Percentiles rank a stretch among this genome's conserved stretches.
These are phyloP conservation scores for Talaromyces sp. DNA, from an alignment of 2,329 filamentous ascomycete species.

Conservation along the genomic window DNA sequence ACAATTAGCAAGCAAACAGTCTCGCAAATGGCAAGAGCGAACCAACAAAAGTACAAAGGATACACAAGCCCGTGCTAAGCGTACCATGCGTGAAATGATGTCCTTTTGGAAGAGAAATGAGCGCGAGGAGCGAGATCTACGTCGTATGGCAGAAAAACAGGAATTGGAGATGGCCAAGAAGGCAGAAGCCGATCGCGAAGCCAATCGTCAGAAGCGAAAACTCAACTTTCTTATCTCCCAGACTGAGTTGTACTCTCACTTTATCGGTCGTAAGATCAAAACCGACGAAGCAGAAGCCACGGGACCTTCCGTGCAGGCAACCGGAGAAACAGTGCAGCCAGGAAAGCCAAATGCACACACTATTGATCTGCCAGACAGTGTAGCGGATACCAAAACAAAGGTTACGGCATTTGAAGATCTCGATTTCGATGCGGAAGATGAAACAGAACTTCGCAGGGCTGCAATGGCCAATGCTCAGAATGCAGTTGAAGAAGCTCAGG, in stretches of 20 bases:
- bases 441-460: conserved; percentile 70
- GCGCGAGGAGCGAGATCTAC: conserved; percentile 88
- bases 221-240: conserved; percentile 99
- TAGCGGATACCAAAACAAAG: conserved; percentile 55
- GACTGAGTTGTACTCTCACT: conserved; percentile 97
- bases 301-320: conserved; percentile 63
- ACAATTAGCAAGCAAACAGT: conserved; percentile 93
- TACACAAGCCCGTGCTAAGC: conserved; percentile 91
- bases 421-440: conserved; percentile 93
- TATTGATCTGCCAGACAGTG: conserved; percentile 45
- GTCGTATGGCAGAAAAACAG: conserved; percentile 89
- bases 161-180: conserved; percentile 95
- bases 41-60: conserved; percentile 99
- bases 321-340: conserved; percentile 40
- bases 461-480: conserved; percentile 95
- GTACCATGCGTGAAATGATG: conserved; percentile 99
- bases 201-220: conserved; percentile 94
- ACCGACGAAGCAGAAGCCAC: conserved; percentile 93
- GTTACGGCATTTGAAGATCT: conserved; percentile 92
- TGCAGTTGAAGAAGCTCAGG: conserved; percentile 88
- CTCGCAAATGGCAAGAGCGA: conserved; percentile 90
- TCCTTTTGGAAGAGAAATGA: conserved; percentile 99
- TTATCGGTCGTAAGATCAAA: conserved; percentile 99
- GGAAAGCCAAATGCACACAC: conserved; percentile 36
- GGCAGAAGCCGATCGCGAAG: conserved; percentile 94